Evolutionary conservation across 495 filamentous ascomycete species (phyloP), one percentile per base, ranked within the genome.

Genomic region (Zalerion maritima): DNA sequence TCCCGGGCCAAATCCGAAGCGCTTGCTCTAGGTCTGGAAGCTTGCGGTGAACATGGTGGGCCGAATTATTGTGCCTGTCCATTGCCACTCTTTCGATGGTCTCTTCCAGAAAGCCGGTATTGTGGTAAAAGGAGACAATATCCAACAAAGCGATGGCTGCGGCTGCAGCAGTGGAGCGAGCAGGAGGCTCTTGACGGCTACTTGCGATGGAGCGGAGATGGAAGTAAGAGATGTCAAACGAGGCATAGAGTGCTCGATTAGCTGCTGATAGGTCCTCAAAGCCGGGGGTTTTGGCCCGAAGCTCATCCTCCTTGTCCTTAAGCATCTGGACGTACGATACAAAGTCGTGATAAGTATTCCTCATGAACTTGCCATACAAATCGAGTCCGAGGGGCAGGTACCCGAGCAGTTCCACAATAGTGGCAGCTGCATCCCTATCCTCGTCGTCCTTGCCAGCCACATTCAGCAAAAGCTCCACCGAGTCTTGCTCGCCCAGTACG

Each of bases 381-480:
- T 37, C 37, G 11, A 49, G 32, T 3, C 39, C 46, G 5, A 46
- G 35, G 1, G 46, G 42, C 3, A 49, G 28, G 23, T 15, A 38
- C 0, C 34, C 46, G 1, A 49, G 32, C 14, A 16, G 9, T 29
- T 6, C 2, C 31, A 32, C 3, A 7, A 6, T 15, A 11, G 5
- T 15, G 18, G 32, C 11, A n/a, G 18, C 8, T 3, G n/a, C n/a
- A n/a, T n/a, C 1, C 4, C 2, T 1, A 2, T 17, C 14, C 30
- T n/a, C 8, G 16, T 6, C n/a, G 3, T 14, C 21, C 10, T 10
- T 7, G n/a, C 24, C 29, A 6, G 44, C 33, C 8, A 33, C 42
- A 14, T 26, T n/a, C n/a, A n/a, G n/a, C n/a, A n/a, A n/a, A n/a
- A n/a, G n/a, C n/a, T n/a, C n/a, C n/a, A n/a, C n/a, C n/a, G n/a